A percentile compares a stretch with the other conserved stretches of the same genome.
These are phyloP conservation scores for Suhomyces canberraensis DNA, from an alignment of 805 yeast genomes.

Conservation along the genomic window DNA sequence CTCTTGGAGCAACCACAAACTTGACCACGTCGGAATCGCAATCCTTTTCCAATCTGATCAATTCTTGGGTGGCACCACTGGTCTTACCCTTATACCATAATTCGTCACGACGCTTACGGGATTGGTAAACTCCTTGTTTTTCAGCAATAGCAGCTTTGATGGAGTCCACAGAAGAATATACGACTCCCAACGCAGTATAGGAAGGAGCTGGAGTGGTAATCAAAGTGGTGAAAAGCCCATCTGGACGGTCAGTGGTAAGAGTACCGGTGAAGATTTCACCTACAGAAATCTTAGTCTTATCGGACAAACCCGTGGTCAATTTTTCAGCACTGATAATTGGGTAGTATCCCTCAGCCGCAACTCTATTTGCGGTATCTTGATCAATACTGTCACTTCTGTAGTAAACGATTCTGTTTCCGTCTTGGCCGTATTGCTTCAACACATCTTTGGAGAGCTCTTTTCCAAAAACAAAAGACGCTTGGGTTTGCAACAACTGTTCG, in stretches of 20 bases:
- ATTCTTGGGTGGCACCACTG: slow-evolving; percentile 90
- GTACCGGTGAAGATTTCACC: slow-evolving; percentile 47
- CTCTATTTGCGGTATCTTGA: slow-evolving; percentile 24
- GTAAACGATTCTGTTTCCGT: slow-evolving; percentile 33
- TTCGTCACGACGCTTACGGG: slow-evolving; percentile 73
- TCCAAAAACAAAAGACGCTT: slow-evolving; percentile 20
- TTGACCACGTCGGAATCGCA: slow-evolving; percentile 92
- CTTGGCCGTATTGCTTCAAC: slow-evolving; percentile 15
- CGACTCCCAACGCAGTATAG: slow-evolving; percentile 69
- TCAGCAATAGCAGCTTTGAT: slow-evolving; percentile 77
- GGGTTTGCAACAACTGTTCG: slow-evolving; percentile 14
- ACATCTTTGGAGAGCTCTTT: slow-evolving; percentile 12
- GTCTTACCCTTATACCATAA: slow-evolving; percentile 96
- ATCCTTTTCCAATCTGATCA: slow-evolving; percentile 66
- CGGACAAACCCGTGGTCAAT: slow-evolving; percentile 27
- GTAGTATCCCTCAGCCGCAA: slow-evolving; percentile 31
- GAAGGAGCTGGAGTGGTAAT: slow-evolving; percentile 66
- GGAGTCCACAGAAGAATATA: slow-evolving; percentile 83
- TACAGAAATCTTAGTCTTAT: slow-evolving; percentile 29
- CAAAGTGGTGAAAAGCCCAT: slow-evolving; percentile 80
- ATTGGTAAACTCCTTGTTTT: slow-evolving; percentile 87
- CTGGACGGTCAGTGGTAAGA: slow-evolving; percentile 77
- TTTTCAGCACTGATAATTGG: slow-evolving; percentile 27
- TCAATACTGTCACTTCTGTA: slow-evolving; percentile 11
- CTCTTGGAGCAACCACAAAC: slow-evolving; percentile 74